phyloP scores from a whole-genome alignment of 495 filamentous ascomycete species.

The Neurospora sp. region DNA sequence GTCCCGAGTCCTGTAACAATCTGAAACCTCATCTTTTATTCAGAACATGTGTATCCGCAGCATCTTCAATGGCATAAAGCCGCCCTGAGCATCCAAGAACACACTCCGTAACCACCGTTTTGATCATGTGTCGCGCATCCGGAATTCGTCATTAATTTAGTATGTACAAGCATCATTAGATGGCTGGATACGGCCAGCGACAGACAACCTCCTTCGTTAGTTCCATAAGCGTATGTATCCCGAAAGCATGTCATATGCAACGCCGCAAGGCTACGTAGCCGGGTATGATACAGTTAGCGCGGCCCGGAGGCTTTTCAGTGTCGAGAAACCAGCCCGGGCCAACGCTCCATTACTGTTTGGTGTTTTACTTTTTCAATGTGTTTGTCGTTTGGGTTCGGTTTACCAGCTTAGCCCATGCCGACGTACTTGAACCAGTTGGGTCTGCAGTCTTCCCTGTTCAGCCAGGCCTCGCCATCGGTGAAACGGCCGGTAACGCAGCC shows the following conservation, averaged over 20 bases:
- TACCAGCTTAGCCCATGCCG: conserved; percentile 53
- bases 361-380: neutral
- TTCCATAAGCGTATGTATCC: conserved; percentile 7
- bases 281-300: neutral
- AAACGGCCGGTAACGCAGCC: conserved; percentile 79
- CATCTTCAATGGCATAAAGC: neutral
- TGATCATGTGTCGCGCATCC: neutral
- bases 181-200: conserved; percentile 2
- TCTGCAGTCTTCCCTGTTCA: conserved; percentile 88
- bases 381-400: neutral
- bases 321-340: neutral
- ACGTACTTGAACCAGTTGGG: conserved; percentile 95
- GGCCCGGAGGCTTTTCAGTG: neutral
- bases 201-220: conserved; percentile 3
- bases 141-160: conserved; percentile 6
- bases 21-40: neutral
- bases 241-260: neutral
- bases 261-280: neutral
- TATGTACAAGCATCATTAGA: conserved; percentile 1
- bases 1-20: neutral
- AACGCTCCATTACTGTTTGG: neutral
- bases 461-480: conserved; percentile 74
- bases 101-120: neutral
- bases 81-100: neutral
- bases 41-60: neutral